Evolutionary conservation across 83 land plant genomes (phyloP).

Genomic region (Larix sibirica): DNA sequence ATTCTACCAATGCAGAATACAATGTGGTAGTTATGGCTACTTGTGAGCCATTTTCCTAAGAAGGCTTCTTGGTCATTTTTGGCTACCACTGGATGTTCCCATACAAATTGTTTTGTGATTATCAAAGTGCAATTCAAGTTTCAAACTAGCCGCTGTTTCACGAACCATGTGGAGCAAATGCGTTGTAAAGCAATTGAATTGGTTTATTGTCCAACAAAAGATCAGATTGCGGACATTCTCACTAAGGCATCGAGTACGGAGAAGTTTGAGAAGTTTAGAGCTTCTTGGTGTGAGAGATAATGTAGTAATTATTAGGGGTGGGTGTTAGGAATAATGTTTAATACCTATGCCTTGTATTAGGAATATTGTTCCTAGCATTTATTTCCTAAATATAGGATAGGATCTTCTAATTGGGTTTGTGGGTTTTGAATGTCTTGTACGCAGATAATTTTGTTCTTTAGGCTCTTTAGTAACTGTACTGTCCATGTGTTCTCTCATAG

Average conservation of each 20-base stretch:
- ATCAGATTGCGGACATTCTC: neutral
- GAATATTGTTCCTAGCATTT: no score
- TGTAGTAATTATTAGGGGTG: neutral
- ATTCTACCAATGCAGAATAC: slow-evolving; percentile 8
- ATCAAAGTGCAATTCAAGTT: neutral
- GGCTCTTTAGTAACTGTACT: no score
- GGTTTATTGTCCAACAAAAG: neutral
- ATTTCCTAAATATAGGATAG: no score
- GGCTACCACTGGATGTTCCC: neutral
- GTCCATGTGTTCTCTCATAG: no score
- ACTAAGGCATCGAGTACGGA: neutral
- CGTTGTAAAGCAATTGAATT: neutral
- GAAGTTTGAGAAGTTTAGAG: neutral
- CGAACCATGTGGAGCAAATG: neutral
- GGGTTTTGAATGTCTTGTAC: no score
- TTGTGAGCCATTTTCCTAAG: slow-evolving; percentile 8
- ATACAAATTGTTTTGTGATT: neutral
- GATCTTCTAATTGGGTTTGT: no score
- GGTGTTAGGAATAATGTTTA: neutral
- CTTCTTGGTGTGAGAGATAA: neutral
- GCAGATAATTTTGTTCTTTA: no score
- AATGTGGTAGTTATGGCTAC: slow-evolving; percentile 1
- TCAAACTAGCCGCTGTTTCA: neutral
- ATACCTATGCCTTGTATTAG: neutral
- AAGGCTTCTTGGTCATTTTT: neutral